These are phyloP conservation scores for Cryphonectria parasitica DNA, from an alignment of 2,329 filamentous ascomycete genomes.

Conservation along the genomic window DNA sequence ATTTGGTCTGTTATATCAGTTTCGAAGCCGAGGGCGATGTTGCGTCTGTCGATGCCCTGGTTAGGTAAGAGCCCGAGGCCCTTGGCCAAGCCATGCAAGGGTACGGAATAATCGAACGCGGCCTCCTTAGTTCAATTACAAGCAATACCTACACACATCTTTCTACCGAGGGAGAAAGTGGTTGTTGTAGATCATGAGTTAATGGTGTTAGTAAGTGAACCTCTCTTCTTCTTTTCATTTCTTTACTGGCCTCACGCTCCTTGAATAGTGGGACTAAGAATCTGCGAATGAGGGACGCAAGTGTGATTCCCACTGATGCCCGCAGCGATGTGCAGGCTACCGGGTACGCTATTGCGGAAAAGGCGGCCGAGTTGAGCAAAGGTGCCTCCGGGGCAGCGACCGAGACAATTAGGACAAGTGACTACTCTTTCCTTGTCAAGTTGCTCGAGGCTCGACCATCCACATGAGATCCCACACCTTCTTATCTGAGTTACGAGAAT, in stretches of 20 bases:
- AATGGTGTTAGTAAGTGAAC: conserved; percentile 15
- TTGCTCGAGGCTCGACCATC: too few species aligned
- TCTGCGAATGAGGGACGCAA: conserved; percentile 22
- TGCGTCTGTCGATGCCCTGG: conserved; percentile 8
- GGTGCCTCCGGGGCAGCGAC: background rate
- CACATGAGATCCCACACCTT: background rate
- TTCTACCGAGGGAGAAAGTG: conserved; percentile 14
- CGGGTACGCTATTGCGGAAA: conserved; percentile 26
- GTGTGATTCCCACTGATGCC: conserved; percentile 22
- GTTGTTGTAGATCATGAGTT: conserved; percentile 23
- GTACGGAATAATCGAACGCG: conserved; percentile 36
- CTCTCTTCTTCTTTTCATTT: too few species aligned
- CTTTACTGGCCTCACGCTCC: too few species aligned
- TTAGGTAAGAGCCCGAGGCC: conserved; percentile 24
- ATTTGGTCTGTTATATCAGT: conserved; percentile 19
- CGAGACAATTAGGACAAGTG: too few species aligned
- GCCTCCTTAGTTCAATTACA: conserved; percentile 36
- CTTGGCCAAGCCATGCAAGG: conserved; percentile 31
- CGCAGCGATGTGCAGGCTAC: conserved; percentile 22
- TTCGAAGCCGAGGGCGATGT: conserved; percentile 12
- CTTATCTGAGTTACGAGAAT: too few species aligned
- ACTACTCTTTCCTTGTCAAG: too few species aligned
- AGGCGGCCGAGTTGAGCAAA: conserved; percentile 23
- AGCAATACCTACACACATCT: conserved; percentile 20
- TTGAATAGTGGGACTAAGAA: conserved; percentile 10